Percentiles rank a stretch among this genome's conserved stretches.
Evolutionary conservation across 257 asterid species (phyloP).

Genomic region (Nicotiana noctiflora): DNA sequence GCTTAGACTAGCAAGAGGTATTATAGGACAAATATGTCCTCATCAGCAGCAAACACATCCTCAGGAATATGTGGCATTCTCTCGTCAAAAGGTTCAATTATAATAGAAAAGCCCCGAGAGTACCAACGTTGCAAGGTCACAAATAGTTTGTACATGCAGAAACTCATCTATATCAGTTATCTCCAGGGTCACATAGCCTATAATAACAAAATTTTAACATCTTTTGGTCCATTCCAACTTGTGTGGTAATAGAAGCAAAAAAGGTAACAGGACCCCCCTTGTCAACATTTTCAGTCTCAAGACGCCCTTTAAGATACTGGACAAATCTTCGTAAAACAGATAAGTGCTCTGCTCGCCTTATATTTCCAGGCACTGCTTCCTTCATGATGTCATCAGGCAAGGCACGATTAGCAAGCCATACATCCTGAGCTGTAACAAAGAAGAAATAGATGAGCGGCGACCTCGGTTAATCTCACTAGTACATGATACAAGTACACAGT

Average conservation of each 20-base stretch:
- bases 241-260: conserved; percentile 80
- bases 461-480: too few relatives aligned
- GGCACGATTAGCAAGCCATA: too few relatives aligned
- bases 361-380: too few relatives aligned
- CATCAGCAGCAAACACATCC: conserved; percentile 22
- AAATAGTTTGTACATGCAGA: conserved; percentile 79
- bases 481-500: too few relatives aligned
- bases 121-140: conserved; percentile 96
- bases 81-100: conserved; percentile 88
- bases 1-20: background rate
- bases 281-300: too few relatives aligned
- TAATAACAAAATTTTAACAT: conserved; percentile 85
- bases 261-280: too few relatives aligned
- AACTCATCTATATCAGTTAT: conserved; percentile 92
- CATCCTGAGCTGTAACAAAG: too few relatives aligned
- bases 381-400: too few relatives aligned
- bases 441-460: too few relatives aligned
- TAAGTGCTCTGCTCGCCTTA: too few relatives aligned
- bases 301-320: too few relatives aligned
- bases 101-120: conserved; percentile 85
- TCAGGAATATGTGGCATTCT: conserved; percentile 98
- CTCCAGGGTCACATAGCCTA: conserved; percentile 87
- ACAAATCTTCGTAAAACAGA: too few relatives aligned
- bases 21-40: background rate
- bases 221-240: conserved; percentile 93